phyloP scores from a whole-genome alignment of 2,329 filamentous ascomycete genomes.

The Paraphaeosphaeria sporulosa region DNA sequence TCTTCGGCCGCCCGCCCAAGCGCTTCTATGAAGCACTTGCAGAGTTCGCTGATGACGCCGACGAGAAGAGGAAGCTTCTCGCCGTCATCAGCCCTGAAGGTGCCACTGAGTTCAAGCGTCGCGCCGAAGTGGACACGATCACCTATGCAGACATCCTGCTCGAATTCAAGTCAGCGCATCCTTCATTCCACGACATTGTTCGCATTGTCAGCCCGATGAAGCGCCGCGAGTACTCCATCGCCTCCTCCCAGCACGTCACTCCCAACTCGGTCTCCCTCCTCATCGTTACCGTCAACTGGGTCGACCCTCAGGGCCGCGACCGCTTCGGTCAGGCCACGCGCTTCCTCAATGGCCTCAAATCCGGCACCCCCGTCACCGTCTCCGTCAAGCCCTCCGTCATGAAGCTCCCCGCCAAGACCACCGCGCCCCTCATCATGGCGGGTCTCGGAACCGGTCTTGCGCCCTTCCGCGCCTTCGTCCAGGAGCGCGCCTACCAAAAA shows the following conservation, averaged over 20 bases:
- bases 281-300: slow-evolving; percentile 97
- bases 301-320: slow-evolving; percentile 84
- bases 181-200: slow-evolving; percentile 85
- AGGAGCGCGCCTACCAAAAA: slow-evolving; percentile 98
- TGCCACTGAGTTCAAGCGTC: slow-evolving; percentile 88
- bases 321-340: slow-evolving; percentile 93
- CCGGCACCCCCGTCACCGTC: slow-evolving; percentile 83
- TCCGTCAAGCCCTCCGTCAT: slow-evolving; percentile 98
- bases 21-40: slow-evolving; percentile 94
- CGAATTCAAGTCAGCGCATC: slow-evolving; percentile 89
- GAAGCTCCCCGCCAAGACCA: slow-evolving; percentile 91
- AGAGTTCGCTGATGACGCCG: slow-evolving; percentile 82
- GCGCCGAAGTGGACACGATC: slow-evolving; percentile 86
- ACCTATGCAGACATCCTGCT: slow-evolving; percentile 91
- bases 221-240: slow-evolving; percentile 98
- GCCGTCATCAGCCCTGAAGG: slow-evolving; percentile 77
- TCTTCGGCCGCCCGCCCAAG: slow-evolving; percentile 96
- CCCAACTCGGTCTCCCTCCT: slow-evolving; percentile 90
- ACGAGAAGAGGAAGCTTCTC: slow-evolving; percentile 81
- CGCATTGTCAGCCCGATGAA: slow-evolving; percentile 91
- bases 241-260: slow-evolving; percentile 93
- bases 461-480: slow-evolving; percentile 98
- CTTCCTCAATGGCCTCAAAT: slow-evolving; percentile 79
- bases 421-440: slow-evolving; percentile 96
- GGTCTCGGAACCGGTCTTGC: slow-evolving; percentile 97